Base-by-base conservation (phyloP, 2,329 filamentous ascomycete genomes). In the Fusarium miscanthi region DNA sequence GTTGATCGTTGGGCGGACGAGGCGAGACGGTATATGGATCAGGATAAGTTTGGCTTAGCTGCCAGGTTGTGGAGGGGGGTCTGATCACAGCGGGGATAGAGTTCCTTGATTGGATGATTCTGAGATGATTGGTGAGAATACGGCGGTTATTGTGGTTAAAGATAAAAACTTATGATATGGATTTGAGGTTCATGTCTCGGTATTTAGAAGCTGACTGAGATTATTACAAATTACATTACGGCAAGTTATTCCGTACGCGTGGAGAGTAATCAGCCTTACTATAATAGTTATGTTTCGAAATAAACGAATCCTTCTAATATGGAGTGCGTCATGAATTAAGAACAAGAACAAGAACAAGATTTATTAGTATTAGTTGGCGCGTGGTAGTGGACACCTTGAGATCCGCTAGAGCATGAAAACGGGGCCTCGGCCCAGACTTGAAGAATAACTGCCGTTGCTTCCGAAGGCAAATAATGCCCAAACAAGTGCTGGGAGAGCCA, bases 291-390 rank as follows among this genome's bases (percentile, higher is more conserved):
- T 46, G 42, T 53, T 62, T 70, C 19, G 31, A 46, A 21, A 33
- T 59, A 42, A 40, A 65, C 46, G 31, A 65, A 65, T 66, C 54
- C 54, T 70, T 56, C 59, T 12, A 33, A 42, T 51, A 37, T n/a
- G 30, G 46, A 69, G 48, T 70, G 53, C 69, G 51, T 70, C 65
- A 62, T 48, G 37, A 45, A 35, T 30, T 33, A 61, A 59, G 33
- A 52, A 51, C 57, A 67, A 56, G 31, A 52, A 51, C 49, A 70
- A 61, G 43, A 73, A 59, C 51, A 66, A 57, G 61, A 63, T 63
- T 53, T 57, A 49, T 54, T 35, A 49, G 42, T 16, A 48, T 31
- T 9, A 31, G 27, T 31, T 45, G 52, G 66, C 53, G 52, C 70
- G 48, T 73, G 62, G 61, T 46, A 63, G 61, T 73, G 70, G 66